Evolutionary conservation across 805 yeast species (phyloP), one percentile per base, ranked within the genome.

Genomic region (Starmerella bombi): DNA sequence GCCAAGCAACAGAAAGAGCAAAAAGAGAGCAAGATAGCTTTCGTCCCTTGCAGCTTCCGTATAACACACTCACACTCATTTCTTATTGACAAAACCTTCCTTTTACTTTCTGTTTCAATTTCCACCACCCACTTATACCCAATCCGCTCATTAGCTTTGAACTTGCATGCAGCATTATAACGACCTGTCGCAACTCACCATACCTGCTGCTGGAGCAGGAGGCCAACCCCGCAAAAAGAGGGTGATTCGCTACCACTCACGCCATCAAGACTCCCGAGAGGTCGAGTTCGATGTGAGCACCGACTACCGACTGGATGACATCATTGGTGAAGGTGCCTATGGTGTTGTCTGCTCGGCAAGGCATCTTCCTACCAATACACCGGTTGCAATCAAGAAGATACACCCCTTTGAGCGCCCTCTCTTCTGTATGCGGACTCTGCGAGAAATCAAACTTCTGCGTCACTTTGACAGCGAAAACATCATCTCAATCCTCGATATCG

Each of bases 301-400:
- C 46, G 85, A 82, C 55, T 88, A 86, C 60, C 84, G 84, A 59
- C 75, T 88, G 35, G 67, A 77, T 38, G 84, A 82, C 50, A 72
- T 88, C 14, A 77, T 88, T 2, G 97, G 97, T 7, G 94, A 85
- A 60, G 97, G 97, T 16, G 96, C 97, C 0, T 88, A 88, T 57
- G 97, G 97, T 5, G 75, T 86, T 10, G 97, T 88, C 9, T 63
- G 95, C 59, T 74, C 88, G 9, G 96, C 96, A 0, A 62, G 77
- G 9, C 94, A 88, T 60, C 72, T 74, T 54, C 94, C 94, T 5
- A 72, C 91, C 1, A 78, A 79, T 40, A 86, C 80, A 51, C 75
- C 75, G 48, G 96, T 88, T n/a, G 97, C 97, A 31, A 85, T 88
- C 55, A 88, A 88, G 61, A 88, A 86, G 62, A 84, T 88, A 49